A percentile compares a stretch with the other conserved stretches of the same genome.
phyloP scores from a whole-genome alignment of 352 stramenopile species.

The Phytophthora palmivora region DNA sequence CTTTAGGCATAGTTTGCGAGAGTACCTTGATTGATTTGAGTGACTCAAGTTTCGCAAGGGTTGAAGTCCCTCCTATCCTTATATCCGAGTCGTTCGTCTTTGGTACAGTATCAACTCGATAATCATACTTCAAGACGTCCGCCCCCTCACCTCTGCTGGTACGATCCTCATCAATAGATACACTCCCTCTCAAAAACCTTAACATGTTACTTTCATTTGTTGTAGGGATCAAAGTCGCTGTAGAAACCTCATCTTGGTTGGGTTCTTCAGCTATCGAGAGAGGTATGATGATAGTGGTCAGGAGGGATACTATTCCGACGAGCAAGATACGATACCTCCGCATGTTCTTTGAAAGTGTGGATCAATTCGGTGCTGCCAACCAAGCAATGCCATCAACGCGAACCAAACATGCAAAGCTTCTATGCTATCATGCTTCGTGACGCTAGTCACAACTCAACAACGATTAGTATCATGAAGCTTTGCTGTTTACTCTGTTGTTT shows the following conservation, averaged over 20 bases:
- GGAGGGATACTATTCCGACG: background rate
- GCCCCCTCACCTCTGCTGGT: background rate
- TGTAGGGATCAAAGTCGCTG: background rate
- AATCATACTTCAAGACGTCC: background rate
- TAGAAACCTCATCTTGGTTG: background rate
- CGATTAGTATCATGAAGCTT: background rate
- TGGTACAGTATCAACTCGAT: too few species aligned
- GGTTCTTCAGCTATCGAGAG: background rate
- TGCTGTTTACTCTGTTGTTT: background rate
- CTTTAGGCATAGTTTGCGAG: background rate
- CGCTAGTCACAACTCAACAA: background rate
- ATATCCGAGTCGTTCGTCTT: background rate
- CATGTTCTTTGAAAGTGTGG: constrained; percentile 11
- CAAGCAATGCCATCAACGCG: background rate
- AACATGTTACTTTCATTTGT: background rate
- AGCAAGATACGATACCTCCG: constrained; percentile 7
- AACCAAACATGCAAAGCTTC: constrained; percentile 2
- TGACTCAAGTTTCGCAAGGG: constrained; percentile 2
- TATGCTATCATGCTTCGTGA: background rate
- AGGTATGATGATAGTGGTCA: background rate
- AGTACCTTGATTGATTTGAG: constrained; percentile 12
- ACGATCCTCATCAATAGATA: background rate
- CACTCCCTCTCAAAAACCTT: constrained; percentile 2
- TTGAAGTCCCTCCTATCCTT: background rate
- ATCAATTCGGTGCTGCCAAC: background rate